Percentiles rank a stretch among this genome's conserved stretches.
These are phyloP conservation scores for Penicillium digitatum DNA, from an alignment of 2,329 filamentous ascomycete genomes.

Conservation along the genomic window DNA sequence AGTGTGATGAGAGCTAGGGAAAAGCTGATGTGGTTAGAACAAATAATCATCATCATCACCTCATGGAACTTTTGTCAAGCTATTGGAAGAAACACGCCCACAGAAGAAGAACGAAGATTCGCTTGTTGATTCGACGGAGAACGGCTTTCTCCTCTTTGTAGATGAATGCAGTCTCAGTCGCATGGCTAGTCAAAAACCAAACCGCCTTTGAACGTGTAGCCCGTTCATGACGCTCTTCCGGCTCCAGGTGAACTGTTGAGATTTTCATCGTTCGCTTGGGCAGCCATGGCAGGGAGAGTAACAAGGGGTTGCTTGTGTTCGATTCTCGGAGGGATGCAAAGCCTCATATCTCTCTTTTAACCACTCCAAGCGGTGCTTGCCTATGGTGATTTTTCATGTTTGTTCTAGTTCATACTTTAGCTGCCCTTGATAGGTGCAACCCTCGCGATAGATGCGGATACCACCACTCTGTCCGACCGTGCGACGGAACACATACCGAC, in stretches of 20 bases:
- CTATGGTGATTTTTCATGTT: no score
- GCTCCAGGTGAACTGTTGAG: not conserved
- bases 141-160: slow-evolving; percentile 48
- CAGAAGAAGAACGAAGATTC: slow-evolving; percentile 51
- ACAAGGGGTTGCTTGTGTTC: not conserved
- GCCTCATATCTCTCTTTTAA: not conserved
- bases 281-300: not conserved
- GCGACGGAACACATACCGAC: no score
- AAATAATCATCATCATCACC: not conserved
- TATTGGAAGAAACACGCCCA: slow-evolving; percentile 58
- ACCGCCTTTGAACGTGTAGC: slow-evolving; percentile 1
- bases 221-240: not conserved
- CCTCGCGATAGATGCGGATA: no score
- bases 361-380: no score
- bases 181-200: not conserved
- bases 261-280: not conserved
- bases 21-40: not conserved
- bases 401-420: no score
- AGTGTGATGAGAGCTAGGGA: not conserved
- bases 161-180: slow-evolving; percentile 35
- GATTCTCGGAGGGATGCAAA: not conserved
- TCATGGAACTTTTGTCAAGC: slow-evolving; percentile 44
- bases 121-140: slow-evolving; percentile 44
- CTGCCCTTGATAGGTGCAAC: no score
- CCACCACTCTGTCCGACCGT: no score